Evolutionary conservation across 2,329 filamentous ascomycete species (phyloP).

Genomic region (Alternaria gaisen): DNA sequence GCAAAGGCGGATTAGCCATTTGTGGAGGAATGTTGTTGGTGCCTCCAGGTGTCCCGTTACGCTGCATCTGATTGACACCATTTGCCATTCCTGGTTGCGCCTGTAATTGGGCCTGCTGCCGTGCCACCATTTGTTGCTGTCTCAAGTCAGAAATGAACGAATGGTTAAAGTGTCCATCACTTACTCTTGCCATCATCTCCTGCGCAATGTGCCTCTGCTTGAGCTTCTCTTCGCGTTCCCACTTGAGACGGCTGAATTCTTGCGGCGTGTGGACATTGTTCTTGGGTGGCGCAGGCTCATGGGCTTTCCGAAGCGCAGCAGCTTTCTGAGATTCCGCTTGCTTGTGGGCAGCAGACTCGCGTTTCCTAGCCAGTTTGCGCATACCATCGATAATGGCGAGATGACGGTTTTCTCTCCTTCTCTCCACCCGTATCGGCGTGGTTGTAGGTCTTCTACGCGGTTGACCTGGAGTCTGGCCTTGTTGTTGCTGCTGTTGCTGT

Average conservation of each 20-base stretch:
- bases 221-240: conserved; percentile 80
- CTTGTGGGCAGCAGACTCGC: conserved; percentile 85
- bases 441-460: conserved; percentile 73
- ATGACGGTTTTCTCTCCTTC: conserved; percentile 85
- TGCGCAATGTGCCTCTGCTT: conserved; percentile 65
- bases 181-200: conserved; percentile 61
- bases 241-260: conserved; percentile 89
- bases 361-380: conserved; percentile 93
- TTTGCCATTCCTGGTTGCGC: conserved; percentile 51
- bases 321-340: conserved; percentile 77
- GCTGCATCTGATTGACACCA: conserved; percentile 52
- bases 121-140: conserved; percentile 48
- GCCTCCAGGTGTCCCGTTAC: conserved; percentile 52
- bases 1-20: conserved; percentile 41
- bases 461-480: conserved; percentile 59
- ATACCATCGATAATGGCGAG: conserved; percentile 91
- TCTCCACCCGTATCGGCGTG: conserved; percentile 82
- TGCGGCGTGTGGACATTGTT: conserved; percentile 76
- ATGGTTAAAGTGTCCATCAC: conserved; percentile 4
- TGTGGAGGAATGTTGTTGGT: conserved; percentile 40
- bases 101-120: conserved; percentile 51
- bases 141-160: conserved; percentile 20
- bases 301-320: conserved; percentile 82
- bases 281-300: conserved; percentile 71
- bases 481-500: conserved; percentile 63